Base-by-base conservation (phyloP, 2,329 filamentous ascomycete genomes). In the Scedosporium boydii region DNA sequence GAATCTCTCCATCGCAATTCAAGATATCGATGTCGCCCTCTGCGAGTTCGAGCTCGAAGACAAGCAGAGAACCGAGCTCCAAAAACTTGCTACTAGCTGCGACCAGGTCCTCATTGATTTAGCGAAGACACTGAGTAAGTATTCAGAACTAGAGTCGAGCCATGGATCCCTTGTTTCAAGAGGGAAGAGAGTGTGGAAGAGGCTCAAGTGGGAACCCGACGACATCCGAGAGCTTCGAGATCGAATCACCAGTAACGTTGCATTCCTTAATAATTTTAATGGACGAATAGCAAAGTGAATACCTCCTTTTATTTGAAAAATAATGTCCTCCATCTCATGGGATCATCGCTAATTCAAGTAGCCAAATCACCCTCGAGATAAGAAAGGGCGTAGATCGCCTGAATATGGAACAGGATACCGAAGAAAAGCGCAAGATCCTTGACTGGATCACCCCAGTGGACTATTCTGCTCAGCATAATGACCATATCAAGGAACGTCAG, bases 361-460 rank as follows among this genome's bases (percentile, higher is more conserved):
- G 44, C 9, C 44, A 48, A 48, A 12, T 14, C 14, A 18, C 44
- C 21, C 44, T 48, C 44, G 44, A 48, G 44, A 48, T 14, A 14
- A 48, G 14, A 18, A n/a, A 21, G 44, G 44, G 44, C 5, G 44
- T 48, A 4, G n/a, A 48, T 48, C 18, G 44, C 18, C 44, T 48
- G 7, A 23, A 21, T 18, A 27, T 9, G 14, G 29, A 59, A 23
- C n/a, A 59, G 10, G 38, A 38, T 21, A 58, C n/a, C 41, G 23
- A 26, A 18, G 41, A 48, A 23, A 16, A 21, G 10, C n/a, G 41
- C 38, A 41, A 42, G 10, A 66, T 75, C 16, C 65, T 74, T 2
- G 61, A 74, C 12, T 80, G 77, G 78, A 64, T 81, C 26, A 73
- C 74, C 0, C 64, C 68, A 3, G 62, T 68, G 2, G 68, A 77